These are phyloP conservation scores for Aegilops longissima DNA, from an alignment of 176 grass and related monocot species.

Conservation along the genomic window DNA sequence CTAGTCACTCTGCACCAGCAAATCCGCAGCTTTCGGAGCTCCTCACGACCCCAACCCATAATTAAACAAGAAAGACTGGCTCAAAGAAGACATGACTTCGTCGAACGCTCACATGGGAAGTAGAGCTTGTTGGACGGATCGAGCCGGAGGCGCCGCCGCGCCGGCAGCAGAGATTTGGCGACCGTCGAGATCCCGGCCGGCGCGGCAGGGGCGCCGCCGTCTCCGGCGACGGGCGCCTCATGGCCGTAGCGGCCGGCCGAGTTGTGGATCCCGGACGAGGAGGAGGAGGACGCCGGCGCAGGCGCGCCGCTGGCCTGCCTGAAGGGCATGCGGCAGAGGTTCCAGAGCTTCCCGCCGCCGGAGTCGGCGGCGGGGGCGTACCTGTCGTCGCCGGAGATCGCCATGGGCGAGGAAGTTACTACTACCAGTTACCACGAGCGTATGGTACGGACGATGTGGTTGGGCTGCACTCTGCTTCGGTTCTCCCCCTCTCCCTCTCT, in stretches of 20 bases:
- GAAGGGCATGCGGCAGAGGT: constrained; percentile 94
- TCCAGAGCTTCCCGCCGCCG: constrained; percentile 71
- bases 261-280: constrained; percentile 63
- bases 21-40: constrained; percentile 19
- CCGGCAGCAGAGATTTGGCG: constrained; percentile 72
- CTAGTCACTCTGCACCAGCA: neutral
- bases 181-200: constrained; percentile 60
- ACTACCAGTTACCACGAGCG: constrained; percentile 17
- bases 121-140: constrained; percentile 94
- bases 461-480: neutral
- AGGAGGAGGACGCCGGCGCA: constrained; percentile 33
- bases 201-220: constrained; percentile 17
- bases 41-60: neutral
- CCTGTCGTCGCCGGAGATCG: constrained; percentile 69
- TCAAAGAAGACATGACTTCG: constrained; percentile 6
- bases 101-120: constrained; percentile 80
- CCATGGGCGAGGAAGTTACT: constrained; percentile 50
- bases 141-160: constrained; percentile 69
- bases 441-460: neutral
- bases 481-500: neutral
- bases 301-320: constrained; percentile 49
- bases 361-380: constrained; percentile 33
- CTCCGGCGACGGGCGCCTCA: constrained; percentile 22
- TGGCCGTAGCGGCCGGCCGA: constrained; percentile 56
- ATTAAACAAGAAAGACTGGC: constrained; percentile 24